Conservation (phyloP, 78 protist genomes). For the Bigelowiella natans region DNA sequence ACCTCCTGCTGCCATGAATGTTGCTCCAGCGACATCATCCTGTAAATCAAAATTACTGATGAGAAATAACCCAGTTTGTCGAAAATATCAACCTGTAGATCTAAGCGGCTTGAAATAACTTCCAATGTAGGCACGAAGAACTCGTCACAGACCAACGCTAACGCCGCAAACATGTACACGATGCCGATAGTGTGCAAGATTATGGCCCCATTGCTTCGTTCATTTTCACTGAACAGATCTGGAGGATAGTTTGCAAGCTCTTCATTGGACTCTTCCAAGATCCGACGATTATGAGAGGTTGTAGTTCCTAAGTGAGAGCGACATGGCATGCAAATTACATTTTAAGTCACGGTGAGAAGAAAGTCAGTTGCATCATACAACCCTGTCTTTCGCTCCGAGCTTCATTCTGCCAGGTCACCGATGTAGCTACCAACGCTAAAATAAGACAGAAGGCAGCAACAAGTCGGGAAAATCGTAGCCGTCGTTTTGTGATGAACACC, state of each 20-base stretch:
- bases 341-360: not conserved
- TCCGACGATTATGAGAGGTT: not conserved
- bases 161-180: conserved; percentile 23
- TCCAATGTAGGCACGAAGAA: conserved; percentile 28
- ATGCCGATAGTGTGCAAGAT: not conserved
- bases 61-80: too few species aligned
- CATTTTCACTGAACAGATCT: not conserved
- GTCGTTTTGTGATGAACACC: too few species aligned
- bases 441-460: too few species aligned
- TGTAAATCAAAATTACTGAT: not conserved
- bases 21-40: conserved; percentile 44
- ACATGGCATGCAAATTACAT: not conserved
- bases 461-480: too few species aligned
- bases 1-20: conserved; percentile 38
- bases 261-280: not conserved
- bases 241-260: not conserved
- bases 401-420: not conserved
- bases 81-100: too few species aligned
- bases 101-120: not conserved
- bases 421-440: too few species aligned
- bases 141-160: conserved; percentile 31
- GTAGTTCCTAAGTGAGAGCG: not conserved
- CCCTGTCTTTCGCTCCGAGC: not conserved
- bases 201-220: not conserved
- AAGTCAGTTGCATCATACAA: too few species aligned